Evolutionary conservation across 2,329 filamentous ascomycete species (phyloP).

Genomic region (Aaosphaeria pasadenensis): DNA sequence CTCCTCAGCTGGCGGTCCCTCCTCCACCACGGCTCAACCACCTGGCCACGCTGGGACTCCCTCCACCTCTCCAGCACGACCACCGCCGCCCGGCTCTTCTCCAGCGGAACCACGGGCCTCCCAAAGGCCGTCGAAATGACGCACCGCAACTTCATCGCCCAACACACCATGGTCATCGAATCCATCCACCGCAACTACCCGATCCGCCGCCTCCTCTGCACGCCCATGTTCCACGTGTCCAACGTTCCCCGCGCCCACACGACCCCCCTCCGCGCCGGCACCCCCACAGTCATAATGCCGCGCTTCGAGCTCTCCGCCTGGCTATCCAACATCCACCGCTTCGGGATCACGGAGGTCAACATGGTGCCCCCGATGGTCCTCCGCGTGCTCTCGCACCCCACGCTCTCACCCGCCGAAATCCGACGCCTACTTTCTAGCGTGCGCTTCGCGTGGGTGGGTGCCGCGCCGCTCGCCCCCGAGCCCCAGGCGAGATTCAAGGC

Average conservation of each 20-base stretch:
- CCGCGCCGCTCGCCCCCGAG: constrained; percentile 54
- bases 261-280: constrained; percentile 17
- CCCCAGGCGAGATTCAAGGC: constrained; percentile 47
- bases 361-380: constrained; percentile 57
- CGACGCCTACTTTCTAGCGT: constrained; percentile 55
- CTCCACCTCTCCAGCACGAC: constrained; percentile 25
- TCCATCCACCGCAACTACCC: constrained; percentile 36
- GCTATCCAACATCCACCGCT: constrained; percentile 44
- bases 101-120: constrained; percentile 8
- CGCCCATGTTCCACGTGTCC: constrained; percentile 50
- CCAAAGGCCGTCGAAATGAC: constrained; percentile 50
- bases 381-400: constrained; percentile 44
- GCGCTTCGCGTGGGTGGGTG: constrained; percentile 55
- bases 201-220: constrained; percentile 20
- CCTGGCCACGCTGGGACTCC: constrained; percentile 40
- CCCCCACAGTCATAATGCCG: constrained; percentile 22
- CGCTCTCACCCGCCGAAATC: constrained; percentile 44
- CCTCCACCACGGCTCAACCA: constrained; percentile 10
- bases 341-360: constrained; percentile 48
- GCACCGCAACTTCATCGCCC: constrained; percentile 54
- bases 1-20: constrained; percentile 10
- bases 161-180: constrained; percentile 53
- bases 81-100: constrained; percentile 30
- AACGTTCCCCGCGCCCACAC: constrained; percentile 21
- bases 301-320: constrained; percentile 41